Base-by-base conservation (phyloP, 1,284 basidiomycete genomes). In the Polyporus tsugae region DNA sequence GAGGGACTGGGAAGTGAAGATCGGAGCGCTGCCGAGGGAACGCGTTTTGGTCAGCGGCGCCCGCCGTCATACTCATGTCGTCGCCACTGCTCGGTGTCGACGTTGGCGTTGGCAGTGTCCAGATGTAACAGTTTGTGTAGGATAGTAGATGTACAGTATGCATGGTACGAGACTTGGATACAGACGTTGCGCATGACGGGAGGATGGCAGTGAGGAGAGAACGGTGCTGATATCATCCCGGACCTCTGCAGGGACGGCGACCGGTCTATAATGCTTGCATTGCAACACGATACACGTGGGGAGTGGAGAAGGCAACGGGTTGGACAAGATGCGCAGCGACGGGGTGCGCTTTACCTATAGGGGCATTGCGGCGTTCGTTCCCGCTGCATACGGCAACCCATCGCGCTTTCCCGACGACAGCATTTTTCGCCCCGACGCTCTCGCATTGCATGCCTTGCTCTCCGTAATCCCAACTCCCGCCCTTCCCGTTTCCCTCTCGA, bases 101-200 rank as follows among this genome's bases (percentile, higher is more conserved):
- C n/a, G 19, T 62, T 25, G 29, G 57, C 39, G 22, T 29, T 6
- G 59, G 19, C 35, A 36, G 9, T 46, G 60, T 52, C 19, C 33
- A 36, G 42, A 38, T 64, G 53, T 57, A 59, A 38, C 41, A 33
- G 38, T 46, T 44, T 33, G 22, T 64, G 63, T 64, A 64, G 38
- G 53, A 64, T 58, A 55, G 53, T 55, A 19, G 55, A 41, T 17
- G 58, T n/a, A n/a, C n/a, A n/a, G n/a, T 19, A 39, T n/a, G 35
- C 55, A 38, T 38, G 55, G 55, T 22, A 39, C 13, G 38, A 25
- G 19, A 22, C 38, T 41, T 60, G 58, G 58, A 60, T 39, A 60
- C 58, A 41, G 35, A 58, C 55, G 55, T 36, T n/a, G 55, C 17
- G n/a, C 7, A n/a, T 6, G 17, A 35, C 53, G 53, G 53, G 15